Conservation (phyloP, 2,329 filamentous ascomycete species). For the Dendryphion nanum region DNA sequence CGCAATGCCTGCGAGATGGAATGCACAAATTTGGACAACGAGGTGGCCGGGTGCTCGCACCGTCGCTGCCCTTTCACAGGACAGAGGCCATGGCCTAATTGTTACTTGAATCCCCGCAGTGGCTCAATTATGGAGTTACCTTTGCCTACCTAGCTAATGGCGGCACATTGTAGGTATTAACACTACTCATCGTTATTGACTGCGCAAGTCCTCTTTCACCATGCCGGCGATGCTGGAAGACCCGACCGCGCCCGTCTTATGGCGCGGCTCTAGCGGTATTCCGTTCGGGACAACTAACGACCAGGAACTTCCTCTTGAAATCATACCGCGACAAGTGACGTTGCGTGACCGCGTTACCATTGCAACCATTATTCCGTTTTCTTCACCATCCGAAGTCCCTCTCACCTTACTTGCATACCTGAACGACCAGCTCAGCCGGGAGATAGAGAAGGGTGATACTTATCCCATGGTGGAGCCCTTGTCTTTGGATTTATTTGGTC, state of each 20-base stretch:
- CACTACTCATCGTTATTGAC: no score
- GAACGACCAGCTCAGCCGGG: constrained; percentile 79
- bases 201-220: no score
- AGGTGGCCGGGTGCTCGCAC: no score
- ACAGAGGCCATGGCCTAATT: no score
- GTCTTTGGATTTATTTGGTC: constrained; percentile 69
- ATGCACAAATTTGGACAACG: no score
- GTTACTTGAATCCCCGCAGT: no score
- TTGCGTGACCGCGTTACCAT: constrained; percentile 80
- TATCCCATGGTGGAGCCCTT: constrained; percentile 84
- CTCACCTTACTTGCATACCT: constrained; percentile 72
- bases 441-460: constrained; percentile 88
- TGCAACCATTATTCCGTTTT: constrained; percentile 81
- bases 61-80: no score
- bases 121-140: neutral
- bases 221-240: constrained; percentile 82
- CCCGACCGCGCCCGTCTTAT: constrained; percentile 67
- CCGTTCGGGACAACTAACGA: constrained; percentile 65
- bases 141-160: no score
- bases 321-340: constrained; percentile 73
- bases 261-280: constrained; percentile 64
- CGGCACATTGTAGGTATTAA: no score
- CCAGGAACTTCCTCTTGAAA: constrained; percentile 65
- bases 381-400: constrained; percentile 74
- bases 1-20: neutral